A percentile compares a stretch with the other conserved stretches of the same genome.
Evolutionary conservation across 768 basidiomycete genomes (phyloP).

Genomic region (Tulasnella sp.): DNA sequence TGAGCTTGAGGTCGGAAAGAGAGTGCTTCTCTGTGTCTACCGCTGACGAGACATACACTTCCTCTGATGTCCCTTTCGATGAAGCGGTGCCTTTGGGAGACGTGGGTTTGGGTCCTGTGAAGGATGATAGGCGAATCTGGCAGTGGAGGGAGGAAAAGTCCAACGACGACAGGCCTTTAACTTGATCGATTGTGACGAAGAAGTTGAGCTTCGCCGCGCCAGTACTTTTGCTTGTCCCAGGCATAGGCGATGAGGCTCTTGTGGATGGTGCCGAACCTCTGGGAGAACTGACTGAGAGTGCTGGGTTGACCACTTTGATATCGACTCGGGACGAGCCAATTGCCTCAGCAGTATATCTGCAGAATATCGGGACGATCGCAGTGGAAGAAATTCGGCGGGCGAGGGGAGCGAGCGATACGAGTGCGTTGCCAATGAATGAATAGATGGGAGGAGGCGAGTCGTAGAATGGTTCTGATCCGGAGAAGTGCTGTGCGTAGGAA

Average conservation of each 20-base stretch:
- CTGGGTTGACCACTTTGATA: slow-evolving; percentile 65
- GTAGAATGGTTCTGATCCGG: slow-evolving; percentile 87
- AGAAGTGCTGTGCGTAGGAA: slow-evolving; percentile 89
- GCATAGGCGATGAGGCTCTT: slow-evolving; percentile 66
- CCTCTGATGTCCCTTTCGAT: slow-evolving; percentile 67
- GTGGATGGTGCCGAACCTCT: slow-evolving; percentile 59
- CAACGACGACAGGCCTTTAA: slow-evolving; percentile 82
- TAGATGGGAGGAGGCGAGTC: slow-evolving; percentile 80
- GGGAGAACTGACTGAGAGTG: slow-evolving; percentile 47
- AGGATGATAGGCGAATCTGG: slow-evolving; percentile 80
- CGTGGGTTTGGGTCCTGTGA: slow-evolving; percentile 60
- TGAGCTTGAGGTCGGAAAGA: slow-evolving; percentile 73
- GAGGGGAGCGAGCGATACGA: slow-evolving; percentile 74
- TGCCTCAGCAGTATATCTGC: slow-evolving; percentile 88
- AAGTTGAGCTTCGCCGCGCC: slow-evolving; percentile 77
- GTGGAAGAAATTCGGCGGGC: slow-evolving; percentile 65
- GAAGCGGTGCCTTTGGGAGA: slow-evolving; percentile 81
- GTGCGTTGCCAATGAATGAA: slow-evolving; percentile 85
- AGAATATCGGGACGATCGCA: slow-evolving; percentile 81
- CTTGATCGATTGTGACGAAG: slow-evolving; percentile 73
- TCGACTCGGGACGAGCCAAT: slow-evolving; percentile 90
- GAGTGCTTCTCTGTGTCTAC: slow-evolving; percentile 66
- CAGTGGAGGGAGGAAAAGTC: slow-evolving; percentile 82
- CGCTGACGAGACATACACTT: slow-evolving; percentile 67
- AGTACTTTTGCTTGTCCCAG: slow-evolving; percentile 45